Evolutionary conservation across 140 eudicot species (phyloP).

Genomic region (Anethum foeniculum): DNA sequence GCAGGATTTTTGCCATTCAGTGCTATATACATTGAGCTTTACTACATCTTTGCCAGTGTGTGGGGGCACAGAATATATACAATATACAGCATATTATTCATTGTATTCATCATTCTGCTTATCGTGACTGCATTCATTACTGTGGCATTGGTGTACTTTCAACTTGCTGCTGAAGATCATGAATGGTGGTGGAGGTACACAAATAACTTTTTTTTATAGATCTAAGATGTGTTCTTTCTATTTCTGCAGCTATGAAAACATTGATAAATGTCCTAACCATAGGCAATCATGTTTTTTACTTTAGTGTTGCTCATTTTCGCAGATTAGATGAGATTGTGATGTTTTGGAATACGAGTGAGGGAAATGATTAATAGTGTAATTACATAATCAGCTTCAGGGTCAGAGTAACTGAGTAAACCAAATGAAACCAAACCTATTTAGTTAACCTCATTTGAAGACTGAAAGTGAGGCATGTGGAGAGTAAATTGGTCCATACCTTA

Average conservation of each 20-base stretch:
- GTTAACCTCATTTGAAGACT: not conserved
- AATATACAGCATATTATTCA: conserved; percentile 10
- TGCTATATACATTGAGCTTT: conserved; percentile 16
- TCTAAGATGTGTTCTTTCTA: not conserved
- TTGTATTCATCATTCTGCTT: conserved; percentile 11
- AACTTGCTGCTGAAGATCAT: conserved; percentile 21
- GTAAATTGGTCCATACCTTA: too few species aligned
- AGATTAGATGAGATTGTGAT: not conserved
- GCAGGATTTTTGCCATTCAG: conserved; percentile 19
- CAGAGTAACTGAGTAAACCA: not conserved
- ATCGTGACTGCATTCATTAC: conserved; percentile 14
- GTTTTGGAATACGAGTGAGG: not conserved
- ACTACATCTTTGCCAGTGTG: conserved; percentile 16
- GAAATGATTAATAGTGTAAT: not conserved
- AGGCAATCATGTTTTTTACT: not conserved
- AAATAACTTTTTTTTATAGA: not conserved
- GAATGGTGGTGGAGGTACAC: conserved; percentile 20
- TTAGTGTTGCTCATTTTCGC: not conserved
- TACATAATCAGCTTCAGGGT: not conserved
- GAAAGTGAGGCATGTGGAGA: not conserved
- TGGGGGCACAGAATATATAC: conserved; percentile 20
- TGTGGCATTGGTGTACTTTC: conserved; percentile 13
- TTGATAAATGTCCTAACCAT: not conserved
- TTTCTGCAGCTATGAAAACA: not conserved
- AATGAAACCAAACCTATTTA: not conserved